Base-by-base conservation (phyloP, 176 grass and related monocot species). In the Guadua angustifolia region DNA sequence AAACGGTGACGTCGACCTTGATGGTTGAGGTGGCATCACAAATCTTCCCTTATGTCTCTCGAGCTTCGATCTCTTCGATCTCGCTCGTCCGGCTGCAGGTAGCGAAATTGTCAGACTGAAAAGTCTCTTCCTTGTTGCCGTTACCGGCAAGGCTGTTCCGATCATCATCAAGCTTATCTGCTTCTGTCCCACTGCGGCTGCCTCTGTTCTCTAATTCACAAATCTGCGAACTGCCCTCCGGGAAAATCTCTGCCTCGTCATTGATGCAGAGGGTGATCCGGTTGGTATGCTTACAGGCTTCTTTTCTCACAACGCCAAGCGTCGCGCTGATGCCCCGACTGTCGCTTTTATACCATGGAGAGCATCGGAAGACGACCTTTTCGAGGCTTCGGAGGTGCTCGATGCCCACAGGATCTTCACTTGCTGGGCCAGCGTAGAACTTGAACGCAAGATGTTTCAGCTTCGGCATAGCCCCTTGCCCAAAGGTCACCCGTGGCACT, bases 361-460 rank as follows among this genome's bases (percentile, higher is more conserved):
- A 79, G 77, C 77, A 66, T 9, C 44, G 9, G 62, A 79, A 81
- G 19, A 42, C 47, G 0, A 81, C 49, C 18, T 24, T 16, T 5
- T 55, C 0, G 12, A 81, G 10, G 1, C 33, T 56, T 0, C 0
- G 3, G 25, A 81, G 78, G 12, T 69, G 5, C 7, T 0, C 25
- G 47, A 73, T 73, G 24, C 69, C 69, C 44, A 51, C 24, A 17
- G 1, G 70, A 46, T 40, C 4, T 0, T 50, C 4, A 9, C 45
- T 55, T 39, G 46, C 15, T 5, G 2, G 29, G 3, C 50, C 65
- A 0, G 35, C 22, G 66, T 81, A 81, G 66, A 81, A 81, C 79
- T 69, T 81, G 79, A 70, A 70, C 50, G 56, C 50, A 0, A 81
- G 79, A 6, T 18, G 36, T 12, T 70, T 70, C 4, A 81, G 79